Percentiles rank a stretch among this genome's conserved stretches.
phyloP scores from a whole-genome alignment of 345 rosid species.

The Camelina neglecta region DNA sequence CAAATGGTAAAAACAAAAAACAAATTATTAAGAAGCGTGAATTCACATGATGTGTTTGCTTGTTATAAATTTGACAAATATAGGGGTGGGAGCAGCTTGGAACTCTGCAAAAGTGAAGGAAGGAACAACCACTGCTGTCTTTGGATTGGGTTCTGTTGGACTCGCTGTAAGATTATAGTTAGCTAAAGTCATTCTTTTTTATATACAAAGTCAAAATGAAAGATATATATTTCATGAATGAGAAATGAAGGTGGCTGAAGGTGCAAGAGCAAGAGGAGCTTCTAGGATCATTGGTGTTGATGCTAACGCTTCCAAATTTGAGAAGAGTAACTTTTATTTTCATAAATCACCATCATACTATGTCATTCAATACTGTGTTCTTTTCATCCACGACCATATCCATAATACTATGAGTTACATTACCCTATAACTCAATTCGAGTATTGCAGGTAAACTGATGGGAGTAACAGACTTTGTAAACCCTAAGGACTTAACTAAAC shows the following conservation, averaged over 20 bases:
- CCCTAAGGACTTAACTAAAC: slow-evolving; percentile 39
- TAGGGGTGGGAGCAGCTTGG: slow-evolving; percentile 85
- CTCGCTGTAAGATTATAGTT: slow-evolving; percentile 58
- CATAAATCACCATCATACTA: background rate
- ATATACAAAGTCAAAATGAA: background rate
- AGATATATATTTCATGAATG: slow-evolving; percentile 13
- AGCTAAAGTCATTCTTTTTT: background rate
- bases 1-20: background rate
- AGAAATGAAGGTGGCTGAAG: slow-evolving; percentile 61
- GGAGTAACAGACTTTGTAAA: slow-evolving; percentile 44
- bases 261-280: slow-evolving; percentile 69
- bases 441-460: slow-evolving; percentile 30
- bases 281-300: slow-evolving; percentile 70
- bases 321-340: slow-evolving; percentile 47
- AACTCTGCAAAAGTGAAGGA: slow-evolving; percentile 60
- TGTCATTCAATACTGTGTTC: too few relatives aligned
- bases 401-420: too few relatives aligned
- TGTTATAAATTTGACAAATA: background rate
- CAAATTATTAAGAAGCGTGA: background rate
- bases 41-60: background rate
- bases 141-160: slow-evolving; percentile 74
- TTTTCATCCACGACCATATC: too few relatives aligned
- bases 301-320: slow-evolving; percentile 54
- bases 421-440: slow-evolving; percentile 10
- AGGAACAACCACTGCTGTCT: slow-evolving; percentile 65